phyloP scores from a whole-genome alignment of 345 rosid genomes.

The Euclidium syriacum region DNA sequence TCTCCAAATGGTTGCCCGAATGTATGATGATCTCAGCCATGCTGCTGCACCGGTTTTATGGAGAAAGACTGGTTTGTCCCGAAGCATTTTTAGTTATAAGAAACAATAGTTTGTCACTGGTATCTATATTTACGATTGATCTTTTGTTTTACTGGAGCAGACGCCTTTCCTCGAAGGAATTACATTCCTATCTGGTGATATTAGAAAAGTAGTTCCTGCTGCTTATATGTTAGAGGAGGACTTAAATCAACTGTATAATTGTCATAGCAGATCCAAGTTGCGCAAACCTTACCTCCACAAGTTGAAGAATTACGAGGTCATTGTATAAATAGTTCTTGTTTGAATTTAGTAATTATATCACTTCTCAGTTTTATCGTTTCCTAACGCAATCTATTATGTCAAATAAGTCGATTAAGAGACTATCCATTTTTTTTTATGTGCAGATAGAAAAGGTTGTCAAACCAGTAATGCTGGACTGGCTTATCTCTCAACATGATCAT shows the following conservation, averaged over 20 bases:
- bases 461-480: conserved; percentile 93
- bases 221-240: conserved; percentile 62
- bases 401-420: conserved; percentile 2
- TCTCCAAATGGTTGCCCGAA: conserved; percentile 60
- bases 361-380: conserved; percentile 8
- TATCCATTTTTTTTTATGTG: conserved; percentile 9
- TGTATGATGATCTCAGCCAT: conserved; percentile 56
- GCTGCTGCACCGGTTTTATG: conserved; percentile 66
- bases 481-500: conserved; percentile 82
- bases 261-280: conserved; percentile 38
- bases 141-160: conserved; percentile 40
- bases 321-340: neutral
- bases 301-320: conserved; percentile 69
- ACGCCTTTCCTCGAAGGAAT: conserved; percentile 61
- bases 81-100: conserved; percentile 3
- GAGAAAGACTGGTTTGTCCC: conserved; percentile 84
- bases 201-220: conserved; percentile 71
- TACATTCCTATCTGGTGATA: conserved; percentile 74
- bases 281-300: conserved; percentile 31
- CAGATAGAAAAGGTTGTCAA: conserved; percentile 73
- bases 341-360: neutral
- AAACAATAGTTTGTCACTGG: conserved; percentile 7
- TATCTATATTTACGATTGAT: conserved; percentile 6
- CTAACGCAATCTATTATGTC: neutral
- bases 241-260: conserved; percentile 52